A percentile compares a stretch with the other conserved stretches of the same genome.
phyloP scores from a whole-genome alignment of 2,329 filamentous ascomycete species.

The Fusarium falciforme region DNA sequence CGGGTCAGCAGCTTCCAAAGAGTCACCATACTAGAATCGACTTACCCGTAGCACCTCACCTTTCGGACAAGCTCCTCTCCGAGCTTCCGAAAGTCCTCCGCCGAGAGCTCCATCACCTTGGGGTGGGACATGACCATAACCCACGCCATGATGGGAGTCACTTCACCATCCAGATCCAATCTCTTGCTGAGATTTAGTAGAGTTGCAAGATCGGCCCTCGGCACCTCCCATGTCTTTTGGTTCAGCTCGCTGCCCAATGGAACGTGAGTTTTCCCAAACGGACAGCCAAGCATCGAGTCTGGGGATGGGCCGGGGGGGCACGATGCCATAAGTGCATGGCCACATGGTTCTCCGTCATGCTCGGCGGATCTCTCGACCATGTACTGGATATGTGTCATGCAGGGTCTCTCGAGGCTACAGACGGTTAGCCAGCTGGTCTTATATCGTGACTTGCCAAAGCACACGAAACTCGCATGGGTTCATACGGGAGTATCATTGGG shows the following conservation, averaged over 20 bases:
- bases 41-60: conserved; percentile 92
- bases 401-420: conserved; percentile 88
- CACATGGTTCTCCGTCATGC: conserved; percentile 77
- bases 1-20: neutral
- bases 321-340: conserved; percentile 93
- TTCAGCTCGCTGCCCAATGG: conserved; percentile 53
- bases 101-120: conserved; percentile 72
- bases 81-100: conserved; percentile 77
- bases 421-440: conserved; percentile 56
- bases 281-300: conserved; percentile 61
- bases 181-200: conserved; percentile 86
- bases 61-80: conserved; percentile 81
- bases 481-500: conserved; percentile 72
- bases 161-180: conserved; percentile 86
- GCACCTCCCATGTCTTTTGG: conserved; percentile 83
- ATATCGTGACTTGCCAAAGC: conserved; percentile 28
- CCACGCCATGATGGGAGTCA: conserved; percentile 97
- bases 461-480: conserved; percentile 41
- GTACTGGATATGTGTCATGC: conserved; percentile 90
- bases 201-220: conserved; percentile 80
- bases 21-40: conserved; percentile 34
- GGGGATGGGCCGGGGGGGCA: conserved; percentile 78
- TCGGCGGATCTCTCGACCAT: conserved; percentile 71
- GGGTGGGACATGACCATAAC: conserved; percentile 81
- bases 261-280: conserved; percentile 62